phyloP scores from a whole-genome alignment of 345 rosid genomes.

The Lumnitzera littorea region DNA sequence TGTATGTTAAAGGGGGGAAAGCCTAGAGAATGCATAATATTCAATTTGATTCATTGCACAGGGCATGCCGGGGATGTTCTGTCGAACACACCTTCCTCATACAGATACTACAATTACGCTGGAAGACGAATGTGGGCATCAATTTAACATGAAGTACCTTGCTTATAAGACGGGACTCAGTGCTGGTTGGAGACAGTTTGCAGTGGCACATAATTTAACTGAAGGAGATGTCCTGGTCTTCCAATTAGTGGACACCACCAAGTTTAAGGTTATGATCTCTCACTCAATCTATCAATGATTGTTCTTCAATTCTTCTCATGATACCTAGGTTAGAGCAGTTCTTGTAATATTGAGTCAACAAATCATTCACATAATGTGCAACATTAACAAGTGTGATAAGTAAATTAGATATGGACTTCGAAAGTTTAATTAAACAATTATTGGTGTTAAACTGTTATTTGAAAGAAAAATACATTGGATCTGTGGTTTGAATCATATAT shows the following conservation, averaged over 20 bases:
- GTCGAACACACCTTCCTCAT: constrained; percentile 44
- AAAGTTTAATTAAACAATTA: no score
- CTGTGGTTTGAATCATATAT: no score
- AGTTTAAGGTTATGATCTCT: constrained; percentile 50
- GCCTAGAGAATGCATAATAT: background rate
- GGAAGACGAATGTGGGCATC: constrained; percentile 54
- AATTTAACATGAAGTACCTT: constrained; percentile 42
- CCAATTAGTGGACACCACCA: constrained; percentile 51
- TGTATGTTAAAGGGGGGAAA: constrained; percentile 1
- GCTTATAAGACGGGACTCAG: constrained; percentile 73
- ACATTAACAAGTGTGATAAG: no score
- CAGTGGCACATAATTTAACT: constrained; percentile 50
- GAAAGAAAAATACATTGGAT: no score
- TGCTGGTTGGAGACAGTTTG: constrained; percentile 91
- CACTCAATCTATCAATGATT: background rate
- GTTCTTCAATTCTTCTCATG: background rate
- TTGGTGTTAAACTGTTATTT: no score
- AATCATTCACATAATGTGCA: background rate
- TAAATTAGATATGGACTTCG: no score
- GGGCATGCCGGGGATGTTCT: constrained; percentile 83
- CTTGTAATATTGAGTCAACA: background rate
- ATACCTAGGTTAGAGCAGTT: background rate
- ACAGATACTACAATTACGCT: constrained; percentile 41
- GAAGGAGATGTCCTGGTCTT: constrained; percentile 83
- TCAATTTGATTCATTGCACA: constrained; percentile 7